A percentile compares a stretch with the other conserved stretches of the same genome.
These are phyloP conservation scores for Leptographium galeiforme DNA, from an alignment of 2,329 filamentous ascomycete genomes.

Conservation along the genomic window DNA sequence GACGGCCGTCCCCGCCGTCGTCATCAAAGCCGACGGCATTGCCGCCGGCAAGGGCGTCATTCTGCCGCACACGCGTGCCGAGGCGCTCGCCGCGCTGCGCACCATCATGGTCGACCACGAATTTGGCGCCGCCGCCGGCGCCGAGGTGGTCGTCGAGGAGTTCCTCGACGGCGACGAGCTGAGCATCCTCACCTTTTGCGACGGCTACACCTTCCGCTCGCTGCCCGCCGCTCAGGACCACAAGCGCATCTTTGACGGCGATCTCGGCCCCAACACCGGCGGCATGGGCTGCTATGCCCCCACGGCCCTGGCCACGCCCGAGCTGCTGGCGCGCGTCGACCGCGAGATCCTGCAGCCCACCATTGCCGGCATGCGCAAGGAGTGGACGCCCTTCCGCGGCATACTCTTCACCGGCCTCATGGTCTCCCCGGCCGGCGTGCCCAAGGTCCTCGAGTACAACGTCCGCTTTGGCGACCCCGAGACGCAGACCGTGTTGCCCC, in stretches of 20 bases:
- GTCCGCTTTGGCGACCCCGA: conserved; percentile 88
- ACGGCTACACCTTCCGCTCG: conserved; percentile 71
- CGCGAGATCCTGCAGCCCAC: conserved; percentile 77
- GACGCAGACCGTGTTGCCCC: conserved; percentile 71
- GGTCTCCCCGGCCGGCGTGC: conserved; percentile 62
- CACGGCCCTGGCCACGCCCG: conserved; percentile 64
- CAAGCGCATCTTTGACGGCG: conserved; percentile 85
- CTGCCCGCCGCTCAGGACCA: conserved; percentile 91
- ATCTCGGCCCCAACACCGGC: conserved; percentile 84
- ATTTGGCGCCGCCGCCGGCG: conserved; percentile 66
- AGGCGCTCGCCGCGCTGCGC: conserved; percentile 68
- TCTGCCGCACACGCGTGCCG: conserved; percentile 66
- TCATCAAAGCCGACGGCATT: conserved; percentile 82
- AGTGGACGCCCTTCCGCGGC: conserved; percentile 60
- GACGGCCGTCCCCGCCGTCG: conserved; percentile 55
- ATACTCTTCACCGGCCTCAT: conserved; percentile 85
- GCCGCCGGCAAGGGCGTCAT: conserved; percentile 95
- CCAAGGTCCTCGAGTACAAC: conserved; percentile 84
- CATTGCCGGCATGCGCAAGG: conserved; percentile 72
- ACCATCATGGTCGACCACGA: conserved; percentile 83
- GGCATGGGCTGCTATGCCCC: conserved; percentile 97
- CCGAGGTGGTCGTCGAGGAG: conserved; percentile 92
- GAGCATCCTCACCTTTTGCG: conserved; percentile 80
- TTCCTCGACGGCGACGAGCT: conserved; percentile 84
- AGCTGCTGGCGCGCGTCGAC: conserved; percentile 67